Percentiles rank a stretch among this genome's conserved stretches.
These are phyloP conservation scores for Aspergillus cejpii DNA, from an alignment of 2,329 filamentous ascomycete genomes.

Conservation along the genomic window DNA sequence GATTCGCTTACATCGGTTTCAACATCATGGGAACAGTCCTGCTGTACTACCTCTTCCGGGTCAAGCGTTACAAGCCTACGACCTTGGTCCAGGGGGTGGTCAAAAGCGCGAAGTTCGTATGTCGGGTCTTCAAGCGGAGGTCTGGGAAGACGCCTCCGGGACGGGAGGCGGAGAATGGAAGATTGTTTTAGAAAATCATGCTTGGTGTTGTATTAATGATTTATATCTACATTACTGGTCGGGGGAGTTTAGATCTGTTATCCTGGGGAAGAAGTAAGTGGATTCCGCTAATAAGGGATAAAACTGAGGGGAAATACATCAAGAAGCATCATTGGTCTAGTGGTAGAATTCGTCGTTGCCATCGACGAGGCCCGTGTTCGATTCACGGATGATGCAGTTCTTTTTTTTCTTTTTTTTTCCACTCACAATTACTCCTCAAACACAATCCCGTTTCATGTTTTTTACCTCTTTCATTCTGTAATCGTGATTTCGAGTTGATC, in stretches of 20 bases:
- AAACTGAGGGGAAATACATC: accelerated
- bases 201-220: neutral
- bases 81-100: constrained; percentile 22
- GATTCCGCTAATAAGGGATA: neutral
- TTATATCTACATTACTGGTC: no score
- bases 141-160: constrained; percentile 27
- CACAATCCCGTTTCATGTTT: neutral
- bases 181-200: constrained; percentile 6
- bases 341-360: constrained; percentile 41
- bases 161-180: constrained; percentile 28
- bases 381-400: constrained; percentile 40
- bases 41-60: constrained; percentile 48
- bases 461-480: neutral
- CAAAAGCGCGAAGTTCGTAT: constrained; percentile 18
- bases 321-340: constrained; percentile 36
- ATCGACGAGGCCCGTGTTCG: constrained; percentile 42
- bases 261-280: neutral
- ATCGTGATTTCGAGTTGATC: no score
- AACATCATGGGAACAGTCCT: constrained; percentile 52
- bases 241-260: no score
- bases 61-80: constrained; percentile 40
- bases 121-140: constrained; percentile 29
- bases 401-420: constrained; percentile 15
- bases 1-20: constrained; percentile 55
- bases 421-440: neutral